Percentiles rank a stretch among this genome's conserved stretches.
Conservation (phyloP, 1,139 yeast species). For the Lodderomyces oxycetoniae region DNA sequence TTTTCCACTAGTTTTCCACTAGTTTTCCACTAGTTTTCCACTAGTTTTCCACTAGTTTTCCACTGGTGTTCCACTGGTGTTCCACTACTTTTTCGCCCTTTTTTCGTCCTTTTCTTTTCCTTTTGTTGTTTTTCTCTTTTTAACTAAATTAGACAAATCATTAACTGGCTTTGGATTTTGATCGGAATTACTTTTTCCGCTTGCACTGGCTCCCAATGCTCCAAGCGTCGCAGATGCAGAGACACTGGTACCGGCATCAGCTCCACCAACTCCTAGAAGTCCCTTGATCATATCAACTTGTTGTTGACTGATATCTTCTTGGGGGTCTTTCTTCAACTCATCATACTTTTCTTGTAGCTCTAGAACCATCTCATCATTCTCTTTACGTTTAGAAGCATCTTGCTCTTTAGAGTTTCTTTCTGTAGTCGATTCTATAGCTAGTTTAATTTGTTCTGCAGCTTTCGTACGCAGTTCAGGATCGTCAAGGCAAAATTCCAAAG, state of each 20-base stretch:
- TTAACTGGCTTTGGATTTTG: slow-evolving; percentile 20
- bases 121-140: slow-evolving; percentile 22
- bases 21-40: no score
- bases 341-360: slow-evolving; percentile 50
- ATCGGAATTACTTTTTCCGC: background rate
- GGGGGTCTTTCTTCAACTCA: slow-evolving; percentile 52
- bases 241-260: slow-evolving; percentile 7
- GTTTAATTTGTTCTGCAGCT: slow-evolving; percentile 55
- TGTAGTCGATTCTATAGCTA: slow-evolving; percentile 60
- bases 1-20: no score
- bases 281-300: slow-evolving; percentile 60
- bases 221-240: no score
- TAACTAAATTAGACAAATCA: slow-evolving; percentile 33
- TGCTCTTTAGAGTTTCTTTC: slow-evolving; percentile 28
- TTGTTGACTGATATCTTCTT: slow-evolving; percentile 46
- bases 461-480: slow-evolving; percentile 45
- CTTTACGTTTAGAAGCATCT: slow-evolving; percentile 31
- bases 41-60: no score
- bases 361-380: slow-evolving; percentile 47
- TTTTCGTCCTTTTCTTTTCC: background rate
- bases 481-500: slow-evolving; percentile 65
- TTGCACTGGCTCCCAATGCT: background rate
- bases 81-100: background rate
- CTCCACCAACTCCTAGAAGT: slow-evolving; percentile 41
- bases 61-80: background rate